Base-by-base conservation (phyloP, 75 land plant species). In the Larix kaempferi region DNA sequence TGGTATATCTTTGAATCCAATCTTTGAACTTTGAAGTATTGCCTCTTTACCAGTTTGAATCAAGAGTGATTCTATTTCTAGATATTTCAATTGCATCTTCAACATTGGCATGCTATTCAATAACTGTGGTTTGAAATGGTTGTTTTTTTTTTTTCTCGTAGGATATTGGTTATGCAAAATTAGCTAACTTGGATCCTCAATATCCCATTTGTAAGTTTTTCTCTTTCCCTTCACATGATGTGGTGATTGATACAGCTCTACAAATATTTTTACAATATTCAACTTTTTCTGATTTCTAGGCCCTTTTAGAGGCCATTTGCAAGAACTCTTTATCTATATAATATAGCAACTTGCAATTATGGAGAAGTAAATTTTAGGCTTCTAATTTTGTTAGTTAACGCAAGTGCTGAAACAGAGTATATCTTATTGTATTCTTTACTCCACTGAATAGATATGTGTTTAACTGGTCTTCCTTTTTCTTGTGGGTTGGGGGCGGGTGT, bases 101-200 rank as follows among this genome's bases (percentile, higher is more conserved):
- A 39, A 39, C 41, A 39, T 2, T 39, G 54, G 54, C 12, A 49
- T 49, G 12, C 10, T 49, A 49, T 49, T 10, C 54, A 10, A 49
- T 49, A 49, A 49, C 54, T 12, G 10, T 49, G 54, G 54, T 49
- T 49, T 49, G 10, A 11, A 49, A 49, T 49, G 2, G 2, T 49
- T 10, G 12, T 10, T 49, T 49, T 10, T 44, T 49, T 49, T 49
- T 49, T 44, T 49, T 49, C 6, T 60, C 23, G 8, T 81, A 86
- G 87, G 96, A 86, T 17, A 91, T 93, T 23, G 90, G 92, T 59
- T 93, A 93, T 37, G 94, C 96, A 11, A 83, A 86, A 73, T 87
- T 93, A 35, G 89, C 96, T 21, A 86, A 88, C 74, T 67, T 93
- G 19, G 91, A 93, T 35, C 91, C 96, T 22, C 85, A 88, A 71